Evolutionary conservation across 208 protist species (phyloP).

Genomic region (Polymyxa betae): DNA sequence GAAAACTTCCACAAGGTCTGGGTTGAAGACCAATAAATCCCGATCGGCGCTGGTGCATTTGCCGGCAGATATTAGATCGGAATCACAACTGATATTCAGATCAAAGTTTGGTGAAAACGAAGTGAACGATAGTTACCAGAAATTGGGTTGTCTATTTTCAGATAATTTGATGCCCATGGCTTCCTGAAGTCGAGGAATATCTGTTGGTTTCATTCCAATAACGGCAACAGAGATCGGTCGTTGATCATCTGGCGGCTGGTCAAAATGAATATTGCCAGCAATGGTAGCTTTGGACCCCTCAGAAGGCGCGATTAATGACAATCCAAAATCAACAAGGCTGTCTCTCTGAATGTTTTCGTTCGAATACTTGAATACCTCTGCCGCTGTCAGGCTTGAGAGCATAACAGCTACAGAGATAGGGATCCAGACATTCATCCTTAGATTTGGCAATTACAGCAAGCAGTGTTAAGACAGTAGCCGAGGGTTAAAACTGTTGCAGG

Average conservation of each 20-base stretch:
- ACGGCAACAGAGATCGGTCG: neutral
- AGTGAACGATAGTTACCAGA: neutral
- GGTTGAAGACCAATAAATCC: neutral
- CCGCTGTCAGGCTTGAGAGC: neutral
- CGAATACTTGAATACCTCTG: slow-evolving; percentile 4
- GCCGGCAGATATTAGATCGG: neutral
- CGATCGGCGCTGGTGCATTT: neutral
- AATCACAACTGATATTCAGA: neutral
- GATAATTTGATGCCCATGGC: neutral
- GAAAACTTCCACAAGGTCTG: neutral
- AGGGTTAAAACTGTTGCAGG: too few species aligned
- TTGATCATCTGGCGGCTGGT: neutral
- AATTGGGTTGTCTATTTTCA: neutral
- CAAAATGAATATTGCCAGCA: neutral
- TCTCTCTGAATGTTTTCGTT: neutral
- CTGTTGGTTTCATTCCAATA: neutral
- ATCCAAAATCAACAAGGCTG: neutral
- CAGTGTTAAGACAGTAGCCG: too few species aligned
- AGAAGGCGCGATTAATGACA: neutral
- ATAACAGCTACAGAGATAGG: too few species aligned
- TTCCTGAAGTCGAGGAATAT: neutral
- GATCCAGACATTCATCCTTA: too few species aligned
- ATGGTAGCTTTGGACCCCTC: neutral
- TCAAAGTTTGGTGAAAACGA: neutral
- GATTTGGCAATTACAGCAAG: too few species aligned